Evolutionary conservation across 306 rosid species (phyloP), one percentile per base, ranked within the genome.

Genomic region (Lathyrus sativus): DNA sequence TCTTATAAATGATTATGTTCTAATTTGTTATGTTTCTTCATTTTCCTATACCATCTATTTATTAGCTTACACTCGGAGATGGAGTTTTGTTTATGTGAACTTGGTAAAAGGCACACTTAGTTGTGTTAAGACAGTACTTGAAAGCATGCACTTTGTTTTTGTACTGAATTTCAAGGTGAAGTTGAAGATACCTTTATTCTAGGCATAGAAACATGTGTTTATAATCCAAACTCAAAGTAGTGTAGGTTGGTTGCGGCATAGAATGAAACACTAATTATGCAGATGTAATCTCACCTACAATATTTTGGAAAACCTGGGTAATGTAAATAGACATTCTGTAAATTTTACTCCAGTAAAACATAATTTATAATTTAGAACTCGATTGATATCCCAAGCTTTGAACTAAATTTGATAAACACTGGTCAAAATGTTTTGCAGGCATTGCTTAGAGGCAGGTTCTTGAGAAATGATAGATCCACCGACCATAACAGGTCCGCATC

Each of bases 371-470:
- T 33, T 7, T 64, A 70, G 51, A 14, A 39, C 31, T 0, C 26
- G 64, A 45, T 38, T 54, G n/a, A 55, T 61, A 45, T 37, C 50
- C 29, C 2, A 39, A 39, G 68, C 35, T 67, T 76, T 70, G 37
- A 11, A 33, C 78, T 67, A 29, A 31, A 65, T 50, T 61, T 74
- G 80, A 62, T 31, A 59, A 51, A 35, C 46, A 67, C 43, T 12
- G 41, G 26, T 62, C 61, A 58, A 61, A 61, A 76, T 43, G 72
- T 71, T 73, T 75, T 75, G 56, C 90, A 95, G 99, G 86, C 99
- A 59, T 79, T 95, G 72, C 99, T 95, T 69, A 84, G 92, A 87
- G 95, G 99, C 65, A 81, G 97, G 81, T 95, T 95, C 82, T 78
- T 95, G 81, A 83, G 97, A 78, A 85, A 90, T 76, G 86, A 78